Percentiles rank a stretch among this genome's conserved stretches.
phyloP scores from a whole-genome alignment of 768 basidiomycete genomes.

The Pisolithus sp. region DNA sequence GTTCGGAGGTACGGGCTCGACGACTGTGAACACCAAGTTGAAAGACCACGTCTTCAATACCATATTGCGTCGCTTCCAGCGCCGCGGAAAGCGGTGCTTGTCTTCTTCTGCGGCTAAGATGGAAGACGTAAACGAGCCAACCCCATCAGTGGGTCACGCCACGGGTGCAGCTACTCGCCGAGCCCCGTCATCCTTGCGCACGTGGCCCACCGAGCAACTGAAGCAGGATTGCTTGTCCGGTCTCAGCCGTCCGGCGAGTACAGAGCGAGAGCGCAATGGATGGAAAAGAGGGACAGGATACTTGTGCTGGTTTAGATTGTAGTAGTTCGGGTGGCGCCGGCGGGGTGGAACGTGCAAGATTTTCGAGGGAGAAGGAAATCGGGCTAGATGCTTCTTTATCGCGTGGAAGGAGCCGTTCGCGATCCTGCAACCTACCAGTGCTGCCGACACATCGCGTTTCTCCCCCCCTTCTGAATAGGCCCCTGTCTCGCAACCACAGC shows the following conservation, averaged over 20 bases:
- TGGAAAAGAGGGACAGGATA: slow-evolving; percentile 29
- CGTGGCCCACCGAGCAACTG: slow-evolving; percentile 25
- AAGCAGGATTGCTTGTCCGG: slow-evolving; percentile 29
- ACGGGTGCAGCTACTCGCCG: background rate
- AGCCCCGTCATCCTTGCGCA: slow-evolving; percentile 13
- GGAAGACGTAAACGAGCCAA: slow-evolving; percentile 53
- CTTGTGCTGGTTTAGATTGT: slow-evolving; percentile 41
- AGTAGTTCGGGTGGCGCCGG: slow-evolving; percentile 15
- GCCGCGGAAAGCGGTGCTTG: slow-evolving; percentile 34
- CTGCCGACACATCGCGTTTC: slow-evolving; percentile 21
- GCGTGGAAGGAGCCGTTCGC: slow-evolving; percentile 39
- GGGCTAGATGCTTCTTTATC: slow-evolving; percentile 22
- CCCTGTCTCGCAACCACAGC: slow-evolving; percentile 30
- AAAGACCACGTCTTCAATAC: slow-evolving; percentile 95
- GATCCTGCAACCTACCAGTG: slow-evolving; percentile 27
- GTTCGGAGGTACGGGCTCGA: slow-evolving; percentile 89
- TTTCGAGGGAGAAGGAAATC: slow-evolving; percentile 14
- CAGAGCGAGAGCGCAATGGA: slow-evolving; percentile 54
- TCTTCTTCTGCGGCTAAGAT: slow-evolving; percentile 32
- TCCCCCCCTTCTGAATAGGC: slow-evolving; percentile 23
- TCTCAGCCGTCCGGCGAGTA: slow-evolving; percentile 48
- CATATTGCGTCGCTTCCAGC: slow-evolving; percentile 68
- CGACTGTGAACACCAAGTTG: slow-evolving; percentile 86
- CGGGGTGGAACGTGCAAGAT: slow-evolving; percentile 8
- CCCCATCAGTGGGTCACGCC: slow-evolving; percentile 35